Evolutionary conservation across 2,329 filamentous ascomycete species (phyloP), one percentile per base, ranked within the genome.

Genomic region (Tympanopsis confertula): DNA sequence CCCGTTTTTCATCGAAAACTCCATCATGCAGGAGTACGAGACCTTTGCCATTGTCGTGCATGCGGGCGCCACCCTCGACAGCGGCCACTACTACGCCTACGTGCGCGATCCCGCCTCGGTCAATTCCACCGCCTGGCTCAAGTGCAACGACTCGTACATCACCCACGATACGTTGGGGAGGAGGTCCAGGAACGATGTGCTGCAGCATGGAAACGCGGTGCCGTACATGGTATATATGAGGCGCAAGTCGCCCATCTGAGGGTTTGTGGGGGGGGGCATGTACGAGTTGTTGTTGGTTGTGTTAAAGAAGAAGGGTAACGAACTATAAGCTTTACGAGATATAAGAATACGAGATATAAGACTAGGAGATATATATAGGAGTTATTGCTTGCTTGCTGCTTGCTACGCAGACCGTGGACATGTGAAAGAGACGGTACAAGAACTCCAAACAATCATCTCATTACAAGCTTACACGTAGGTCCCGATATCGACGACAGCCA

Each of bases 31-130:
- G 41, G 62, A 66, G 4, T 98, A 95, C 56, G 82, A 94, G 51
- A 80, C 84, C 38, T 95, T 94, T 53, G 89, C 80, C 2, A 82
- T 95, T 5, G 74, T 93, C 38, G 69, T 83, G 43, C 88, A 95
- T 55, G 59, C 74, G 3, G 88, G 88, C 17, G 62, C 62, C 1
- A 76, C 69, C 1, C 65, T 83, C 38, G 72, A 74, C 26, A 74
- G 73, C 37, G 88, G 88, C 0, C 88, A 95, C 58, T 95, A 95
- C 55, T 79, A 81, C 38, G 71, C 78, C 3, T 77, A 82, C 41
- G 73, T 83, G 42, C 72, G 73, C 33, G 74, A 81, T 47, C 65
- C 68, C 26, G 65, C 63, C 26, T 57, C 56, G 13, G 22, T 26
- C 26, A 56, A 66, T 40, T 57, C 56, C 4, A 57, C 57, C 22